Evolutionary conservation across 768 basidiomycete species (phyloP).

Genomic region (Crucibulum laeve): DNA sequence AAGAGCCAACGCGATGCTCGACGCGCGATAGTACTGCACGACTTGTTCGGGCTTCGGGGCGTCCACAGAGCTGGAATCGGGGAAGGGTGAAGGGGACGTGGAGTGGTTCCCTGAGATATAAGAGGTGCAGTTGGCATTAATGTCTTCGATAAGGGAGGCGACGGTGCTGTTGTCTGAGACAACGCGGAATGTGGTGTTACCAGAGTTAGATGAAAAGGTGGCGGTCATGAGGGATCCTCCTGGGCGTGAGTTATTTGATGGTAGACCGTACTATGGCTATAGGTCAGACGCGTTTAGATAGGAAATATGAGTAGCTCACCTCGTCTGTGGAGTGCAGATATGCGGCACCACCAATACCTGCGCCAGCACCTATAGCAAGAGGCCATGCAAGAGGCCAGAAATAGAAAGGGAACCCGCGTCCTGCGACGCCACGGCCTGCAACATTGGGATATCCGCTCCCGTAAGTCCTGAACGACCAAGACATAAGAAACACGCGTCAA

Average conservation of each 20-base stretch:
- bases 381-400: constrained; percentile 53
- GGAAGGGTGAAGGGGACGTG: constrained; percentile 24
- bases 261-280: constrained; percentile 36
- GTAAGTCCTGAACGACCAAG: constrained; percentile 31
- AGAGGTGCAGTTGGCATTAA: constrained; percentile 39
- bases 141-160: constrained; percentile 29
- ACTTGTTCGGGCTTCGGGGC: constrained; percentile 46
- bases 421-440: constrained; percentile 31
- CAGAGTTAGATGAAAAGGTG: constrained; percentile 31
- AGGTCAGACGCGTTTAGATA: neutral
- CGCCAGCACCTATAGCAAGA: no score
- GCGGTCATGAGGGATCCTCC: constrained; percentile 39
- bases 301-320: neutral
- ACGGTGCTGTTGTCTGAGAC: constrained; percentile 42
- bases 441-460: constrained; percentile 54
- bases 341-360: no score
- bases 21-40: constrained; percentile 58
- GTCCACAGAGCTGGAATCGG: no score
- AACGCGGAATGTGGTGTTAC: constrained; percentile 35
- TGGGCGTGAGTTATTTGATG: constrained; percentile 37
- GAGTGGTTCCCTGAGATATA: constrained; percentile 25
- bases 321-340: neutral
- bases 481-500: neutral
- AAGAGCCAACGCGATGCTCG: constrained; percentile 47
- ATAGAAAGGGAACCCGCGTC: constrained; percentile 47